These are phyloP conservation scores for Colletotrichum shisoi DNA, from an alignment of 2,329 filamentous ascomycete species.

Conservation along the genomic window DNA sequence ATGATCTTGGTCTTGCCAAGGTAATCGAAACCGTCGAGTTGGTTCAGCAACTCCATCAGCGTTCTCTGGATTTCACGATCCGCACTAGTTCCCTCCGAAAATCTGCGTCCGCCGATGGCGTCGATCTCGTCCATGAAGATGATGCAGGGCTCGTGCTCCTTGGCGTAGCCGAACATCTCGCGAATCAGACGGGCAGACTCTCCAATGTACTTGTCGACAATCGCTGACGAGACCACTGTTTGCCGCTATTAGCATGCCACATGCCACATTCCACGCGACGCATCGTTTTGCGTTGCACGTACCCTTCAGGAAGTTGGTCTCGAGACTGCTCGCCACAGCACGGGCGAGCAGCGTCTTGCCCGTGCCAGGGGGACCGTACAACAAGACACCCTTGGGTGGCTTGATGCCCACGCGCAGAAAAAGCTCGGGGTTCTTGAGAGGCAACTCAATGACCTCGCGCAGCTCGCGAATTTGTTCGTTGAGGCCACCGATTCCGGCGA, in stretches of 20 bases:
- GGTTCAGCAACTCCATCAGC: constrained; percentile 97
- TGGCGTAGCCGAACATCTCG: constrained; percentile 99
- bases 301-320: constrained; percentile 99
- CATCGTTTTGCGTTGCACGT: constrained; percentile 43
- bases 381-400: constrained; percentile 93
- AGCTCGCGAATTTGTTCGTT: constrained; percentile 99
- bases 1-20: constrained; percentile 99
- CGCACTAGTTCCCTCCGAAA: constrained; percentile 95
- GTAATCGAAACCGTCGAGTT: constrained; percentile 98
- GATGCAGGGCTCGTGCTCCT: constrained; percentile 98
- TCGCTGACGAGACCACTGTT: constrained; percentile 93
- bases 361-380: constrained; percentile 95
- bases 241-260: constrained; percentile 36
- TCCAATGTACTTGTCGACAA: constrained; percentile 99
- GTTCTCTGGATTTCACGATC: constrained; percentile 98
- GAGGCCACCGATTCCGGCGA: constrained; percentile 94
- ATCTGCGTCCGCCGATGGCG: constrained; percentile 93
- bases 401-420: constrained; percentile 98
- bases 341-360: constrained; percentile 94
- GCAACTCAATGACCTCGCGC: constrained; percentile 95
- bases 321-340: constrained; percentile 93
- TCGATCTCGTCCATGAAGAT: constrained; percentile 99
- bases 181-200: constrained; percentile 96
- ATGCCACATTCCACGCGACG: background rate
- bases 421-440: constrained; percentile 97